Base-by-base conservation (phyloP, 2,329 filamentous ascomycete genomes). In the Tolypocladium amazonense region DNA sequence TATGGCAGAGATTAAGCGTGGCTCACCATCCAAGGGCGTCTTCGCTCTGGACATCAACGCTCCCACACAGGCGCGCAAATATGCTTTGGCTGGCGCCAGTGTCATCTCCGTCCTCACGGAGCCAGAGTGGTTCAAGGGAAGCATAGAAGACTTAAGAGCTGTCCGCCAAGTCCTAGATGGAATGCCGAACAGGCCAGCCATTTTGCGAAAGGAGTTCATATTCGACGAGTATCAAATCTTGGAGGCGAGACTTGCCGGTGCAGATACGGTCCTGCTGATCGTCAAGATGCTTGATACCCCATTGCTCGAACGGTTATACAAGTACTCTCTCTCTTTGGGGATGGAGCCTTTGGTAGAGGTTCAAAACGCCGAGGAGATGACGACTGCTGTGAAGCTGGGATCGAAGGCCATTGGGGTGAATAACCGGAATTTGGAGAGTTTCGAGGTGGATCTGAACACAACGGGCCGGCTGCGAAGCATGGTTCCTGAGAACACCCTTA, bases 301-400 rank as follows among this genome's bases (percentile, higher is more conserved):
- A 35, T 80, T 89, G 4, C 80, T 99, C 38, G 85, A 86, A 61
- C 81, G 84, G 53, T 79, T 99, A 14, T 99, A 97, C 78, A 81
- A 86, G 60, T 99, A 97, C 76, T 97, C 92, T 1, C 81, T 86
- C 52, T 92, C 88, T 2, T 80, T 99, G 2, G 93, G 92, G 23
- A 99, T 99, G 94, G 95, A 99, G 75, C 94, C 94, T 39, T 76
- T 99, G 37, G 94, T 99, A 1, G 94, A 99, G 73, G 94, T 99
- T 35, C 96, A 99, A 70, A 99, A 89, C 50, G 86, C 88, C 0
- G 90, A 94, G 56, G 94, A 99, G 75, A 99, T 97, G 90, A 81
- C 88, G 45, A 87, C 86, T 60, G 94, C 95, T 9, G 86, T 97
- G 54, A 84, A 89, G 60, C 81, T 99, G 27, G 94, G 93, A 14